Conservation (phyloP, 2,329 filamentous ascomycete species). For the Alternaria viburni region DNA sequence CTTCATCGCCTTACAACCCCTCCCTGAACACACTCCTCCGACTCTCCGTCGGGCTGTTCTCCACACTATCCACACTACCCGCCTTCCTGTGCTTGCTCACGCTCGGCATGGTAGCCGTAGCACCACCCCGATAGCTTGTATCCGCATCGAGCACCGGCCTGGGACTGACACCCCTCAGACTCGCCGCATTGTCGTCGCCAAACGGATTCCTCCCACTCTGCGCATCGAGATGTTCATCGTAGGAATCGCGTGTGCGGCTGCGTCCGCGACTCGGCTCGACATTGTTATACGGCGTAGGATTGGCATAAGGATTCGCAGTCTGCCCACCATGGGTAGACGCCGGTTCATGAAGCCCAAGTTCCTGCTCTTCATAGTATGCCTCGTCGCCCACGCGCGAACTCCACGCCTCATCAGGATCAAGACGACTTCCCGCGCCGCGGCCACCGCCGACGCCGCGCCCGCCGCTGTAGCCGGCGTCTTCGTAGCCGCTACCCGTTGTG, state of each 20-base stretch:
- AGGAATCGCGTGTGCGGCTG: conserved; percentile 57
- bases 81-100: conserved; percentile 40
- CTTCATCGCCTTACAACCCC: conserved; percentile 58
- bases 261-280: conserved; percentile 50
- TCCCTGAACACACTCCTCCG: conserved; percentile 74
- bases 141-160: conserved; percentile 65
- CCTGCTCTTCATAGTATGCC: conserved; percentile 79
- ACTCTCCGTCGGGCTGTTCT: conserved; percentile 69
- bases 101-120: conserved; percentile 50
- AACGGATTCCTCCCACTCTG: conserved; percentile 44
- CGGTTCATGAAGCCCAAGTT: conserved; percentile 64
- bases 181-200: conserved; percentile 52
- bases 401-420: conserved; percentile 88
- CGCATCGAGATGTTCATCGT: conserved; percentile 42
- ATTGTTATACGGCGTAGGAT: background rate
- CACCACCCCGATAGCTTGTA: conserved; percentile 46
- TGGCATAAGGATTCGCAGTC: conserved; percentile 43
- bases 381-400: conserved; percentile 79
- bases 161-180: conserved; percentile 74
- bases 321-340: conserved; percentile 39
- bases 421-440: conserved; percentile 60
- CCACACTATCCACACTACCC: conserved; percentile 42
- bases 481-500: conserved; percentile 75
- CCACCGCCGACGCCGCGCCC: conserved; percentile 32
- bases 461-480: conserved; percentile 62